Base-by-base conservation (phyloP, 352 stramenopile genomes). In the Phytopythium boreale region DNA sequence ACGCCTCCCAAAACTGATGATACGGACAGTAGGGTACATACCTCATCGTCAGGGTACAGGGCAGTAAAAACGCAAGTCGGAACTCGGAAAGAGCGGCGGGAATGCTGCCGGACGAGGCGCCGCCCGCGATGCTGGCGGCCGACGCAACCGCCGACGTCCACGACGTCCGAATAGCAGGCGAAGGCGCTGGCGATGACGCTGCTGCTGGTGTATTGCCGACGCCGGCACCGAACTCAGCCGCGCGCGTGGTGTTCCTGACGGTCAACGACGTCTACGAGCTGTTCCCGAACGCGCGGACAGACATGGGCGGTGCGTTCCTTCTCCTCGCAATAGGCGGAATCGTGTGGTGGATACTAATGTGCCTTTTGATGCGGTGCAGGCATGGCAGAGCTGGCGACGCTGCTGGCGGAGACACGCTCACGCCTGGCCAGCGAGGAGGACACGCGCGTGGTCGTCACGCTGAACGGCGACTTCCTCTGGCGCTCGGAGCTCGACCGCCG, bases 261-360 rank as follows among this genome's bases (percentile, higher is more conserved):
- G 43, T 92, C 19, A 92, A 92, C 62, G 83, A 92, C 66, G 80
- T 92, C 1, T 92, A 92, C 62, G 79, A 87, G 67, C 66, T 90
- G 22, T 70, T 84, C 49, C 77, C 83, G 4, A 75, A 82, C 53
- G 60, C 58, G 11, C 47, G 66, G 0, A 51, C 34, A 47, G 74
- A 68, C 36, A 56, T 62, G 39, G 69, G 65, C 56, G 76, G 76
- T 62, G 36, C 31, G 64, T 47, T 27, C 14, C 12, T 17, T 37
- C 29, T 6, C 34, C 34, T 14, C 2, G 6, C n/a, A n/a, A n/a
- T n/a, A 39, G 10, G 34, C 10, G 4, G 34, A 20, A 2, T 20
- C 24, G 17, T 19, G 1, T 41, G 12, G 19, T 20, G 7, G 3
- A 27, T 22, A 14, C 36, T 27, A 4, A 24, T 26, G 10, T 9